These are phyloP conservation scores for Amphichorda felina DNA, from an alignment of 2,329 filamentous ascomycete genomes.

Conservation along the genomic window DNA sequence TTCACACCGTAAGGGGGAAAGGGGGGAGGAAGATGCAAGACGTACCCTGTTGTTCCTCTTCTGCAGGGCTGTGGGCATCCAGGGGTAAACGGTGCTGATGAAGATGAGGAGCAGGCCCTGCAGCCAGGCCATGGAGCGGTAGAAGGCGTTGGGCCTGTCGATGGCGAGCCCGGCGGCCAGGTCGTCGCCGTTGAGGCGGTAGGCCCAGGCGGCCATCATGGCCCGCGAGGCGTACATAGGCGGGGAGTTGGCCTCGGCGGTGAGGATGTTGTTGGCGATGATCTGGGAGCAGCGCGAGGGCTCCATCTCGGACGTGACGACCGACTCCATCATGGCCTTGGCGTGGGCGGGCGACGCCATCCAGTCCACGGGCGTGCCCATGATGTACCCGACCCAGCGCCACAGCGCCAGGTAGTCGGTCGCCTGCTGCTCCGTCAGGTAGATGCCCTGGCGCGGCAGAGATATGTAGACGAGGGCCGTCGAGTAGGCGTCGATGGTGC, in stretches of 20 bases:
- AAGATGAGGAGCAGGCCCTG: conserved; percentile 56
- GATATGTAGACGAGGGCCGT: conserved; percentile 54
- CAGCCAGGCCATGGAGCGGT: conserved; percentile 35
- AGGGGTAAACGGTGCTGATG: conserved; percentile 32
- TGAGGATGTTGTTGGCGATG: conserved; percentile 66
- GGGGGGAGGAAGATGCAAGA: conserved; percentile 1
- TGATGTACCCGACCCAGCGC: conserved; percentile 61
- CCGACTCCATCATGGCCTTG: conserved; percentile 53
- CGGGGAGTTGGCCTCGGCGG: conserved; percentile 50
- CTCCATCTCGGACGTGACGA: conserved; percentile 53
- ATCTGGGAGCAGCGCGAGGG: conserved; percentile 51
- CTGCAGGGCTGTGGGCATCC: conserved; percentile 22
- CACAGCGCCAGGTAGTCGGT: conserved; percentile 63
- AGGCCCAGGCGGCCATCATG: conserved; percentile 55
- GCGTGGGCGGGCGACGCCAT: conserved; percentile 45
- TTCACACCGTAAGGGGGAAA: neutral
- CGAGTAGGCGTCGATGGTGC: conserved; percentile 61
- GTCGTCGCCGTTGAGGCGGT: conserved; percentile 58
- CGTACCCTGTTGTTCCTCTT: conserved; percentile 17
- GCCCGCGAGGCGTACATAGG: conserved; percentile 53
- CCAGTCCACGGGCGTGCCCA: conserved; percentile 54
- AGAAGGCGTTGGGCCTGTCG: conserved; percentile 41
- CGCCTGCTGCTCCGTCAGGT: conserved; percentile 47
- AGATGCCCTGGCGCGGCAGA: conserved; percentile 63
- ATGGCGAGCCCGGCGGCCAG: conserved; percentile 49